These are phyloP conservation scores for Cochlearia excelsa DNA, from an alignment of 345 rosid genomes.

Conservation along the genomic window DNA sequence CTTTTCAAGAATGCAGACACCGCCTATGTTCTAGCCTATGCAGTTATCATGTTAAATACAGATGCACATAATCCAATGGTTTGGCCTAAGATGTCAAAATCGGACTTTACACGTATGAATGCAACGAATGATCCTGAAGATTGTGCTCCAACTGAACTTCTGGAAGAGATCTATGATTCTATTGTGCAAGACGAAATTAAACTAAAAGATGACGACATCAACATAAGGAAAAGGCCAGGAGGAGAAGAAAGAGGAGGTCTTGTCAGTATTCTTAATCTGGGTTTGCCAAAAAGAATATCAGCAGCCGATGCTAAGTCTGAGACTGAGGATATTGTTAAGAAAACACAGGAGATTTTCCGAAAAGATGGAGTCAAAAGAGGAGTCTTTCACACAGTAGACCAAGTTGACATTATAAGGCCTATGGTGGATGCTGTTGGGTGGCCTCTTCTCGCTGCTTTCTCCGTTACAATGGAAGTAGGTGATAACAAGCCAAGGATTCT, in stretches of 20 bases:
- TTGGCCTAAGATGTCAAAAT: conserved; percentile 96
- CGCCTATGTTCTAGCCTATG: conserved; percentile 99
- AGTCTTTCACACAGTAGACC: conserved; percentile 70
- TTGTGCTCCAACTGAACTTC: conserved; percentile 73
- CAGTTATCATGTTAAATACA: conserved; percentile 94
- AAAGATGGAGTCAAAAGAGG: conserved; percentile 86
- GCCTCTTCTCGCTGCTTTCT: conserved; percentile 95
- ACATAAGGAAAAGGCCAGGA: conserved; percentile 63
- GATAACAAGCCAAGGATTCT: conserved; percentile 87
- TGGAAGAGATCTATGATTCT: conserved; percentile 92
- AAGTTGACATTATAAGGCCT: conserved; percentile 80
- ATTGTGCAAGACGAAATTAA: conserved; percentile 93
- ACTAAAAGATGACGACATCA: conserved; percentile 73
- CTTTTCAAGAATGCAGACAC: conserved; percentile 97
- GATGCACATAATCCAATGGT: conserved; percentile 97
- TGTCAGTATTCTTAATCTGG: conserved; percentile 82
- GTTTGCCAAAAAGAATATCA: conserved; percentile 72
- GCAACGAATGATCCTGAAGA: conserved; percentile 73
- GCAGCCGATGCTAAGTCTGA: conserved; percentile 73
- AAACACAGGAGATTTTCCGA: conserved; percentile 87
- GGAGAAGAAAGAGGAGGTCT: conserved; percentile 90
- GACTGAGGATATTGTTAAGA: conserved; percentile 82
- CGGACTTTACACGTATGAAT: conserved; percentile 87
- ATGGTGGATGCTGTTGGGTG: conserved; percentile 99
- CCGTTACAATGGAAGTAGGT: conserved; percentile 98